Conservation (phyloP, 345 rosid species). For the Populus ilicifolia region DNA sequence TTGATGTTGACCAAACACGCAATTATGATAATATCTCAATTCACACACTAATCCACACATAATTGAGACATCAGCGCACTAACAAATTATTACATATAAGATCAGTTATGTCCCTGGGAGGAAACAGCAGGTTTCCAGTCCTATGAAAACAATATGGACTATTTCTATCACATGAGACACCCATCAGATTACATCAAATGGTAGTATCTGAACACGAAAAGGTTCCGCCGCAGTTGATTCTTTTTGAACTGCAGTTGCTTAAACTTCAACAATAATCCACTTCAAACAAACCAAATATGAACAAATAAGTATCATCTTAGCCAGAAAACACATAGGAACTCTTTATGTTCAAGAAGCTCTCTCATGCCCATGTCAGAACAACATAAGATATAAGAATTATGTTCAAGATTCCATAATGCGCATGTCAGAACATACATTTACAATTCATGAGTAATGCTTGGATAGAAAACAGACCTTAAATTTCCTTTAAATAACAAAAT, state of each 20-base stretch:
- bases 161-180: neutral
- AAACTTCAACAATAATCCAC: neutral
- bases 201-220: neutral
- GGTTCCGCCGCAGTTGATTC: neutral
- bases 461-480: neutral
- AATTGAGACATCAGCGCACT: neutral
- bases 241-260: neutral
- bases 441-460: neutral
- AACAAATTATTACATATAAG: neutral
- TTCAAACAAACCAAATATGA: neutral
- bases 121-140: neutral
- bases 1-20: neutral
- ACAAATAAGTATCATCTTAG: neutral
- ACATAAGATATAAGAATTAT: neutral
- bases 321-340: neutral
- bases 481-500: neutral
- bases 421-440: neutral
- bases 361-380: neutral
- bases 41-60: neutral
- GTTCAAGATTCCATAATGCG: neutral
- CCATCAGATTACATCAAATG: neutral
- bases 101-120: neutral
- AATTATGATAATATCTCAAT: neutral
- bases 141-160: neutral
- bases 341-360: neutral